Evolutionary conservation across 2,329 filamentous ascomycete genomes (phyloP).

Genomic region (Nothopassalora personata): DNA sequence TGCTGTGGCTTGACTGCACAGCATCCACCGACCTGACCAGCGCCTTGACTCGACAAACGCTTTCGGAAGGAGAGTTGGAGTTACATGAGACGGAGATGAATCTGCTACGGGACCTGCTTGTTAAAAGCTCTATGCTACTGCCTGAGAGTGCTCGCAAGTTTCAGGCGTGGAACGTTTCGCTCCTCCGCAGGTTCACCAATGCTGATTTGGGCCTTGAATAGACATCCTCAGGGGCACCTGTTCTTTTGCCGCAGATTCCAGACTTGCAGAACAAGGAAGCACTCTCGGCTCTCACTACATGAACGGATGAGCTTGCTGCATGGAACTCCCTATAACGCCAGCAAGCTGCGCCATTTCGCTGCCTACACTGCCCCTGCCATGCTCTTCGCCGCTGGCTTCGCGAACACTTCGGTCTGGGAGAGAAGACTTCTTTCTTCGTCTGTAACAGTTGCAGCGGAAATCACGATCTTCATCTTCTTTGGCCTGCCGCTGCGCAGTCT

Average conservation of each 20-base stretch:
- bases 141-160: conserved; percentile 20
- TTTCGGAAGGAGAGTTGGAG: conserved; percentile 28
- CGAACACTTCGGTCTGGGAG: neutral
- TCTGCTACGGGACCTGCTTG: conserved; percentile 42
- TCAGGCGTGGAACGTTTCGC: conserved; percentile 21
- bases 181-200: conserved; percentile 15
- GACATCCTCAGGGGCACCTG: neutral
- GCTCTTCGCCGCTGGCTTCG: neutral
- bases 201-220: conserved; percentile 5
- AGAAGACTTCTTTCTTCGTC: neutral
- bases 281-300: conserved; percentile 5
- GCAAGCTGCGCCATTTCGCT: neutral
- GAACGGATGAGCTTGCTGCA: neutral
- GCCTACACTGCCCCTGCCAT: neutral
- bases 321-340: neutral
- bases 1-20: conserved; percentile 44
- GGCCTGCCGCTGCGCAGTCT: neutral
- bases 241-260: neutral
- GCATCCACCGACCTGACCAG: conserved; percentile 8
- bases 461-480: neutral
- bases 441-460: neutral
- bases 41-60: conserved; percentile 13
- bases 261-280: conserved; percentile 3
- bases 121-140: conserved; percentile 23
- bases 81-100: conserved; percentile 19